Evolutionary conservation across 805 yeast species (phyloP), one percentile per base, ranked within the genome.

Genomic region (Starmerella floricola): DNA sequence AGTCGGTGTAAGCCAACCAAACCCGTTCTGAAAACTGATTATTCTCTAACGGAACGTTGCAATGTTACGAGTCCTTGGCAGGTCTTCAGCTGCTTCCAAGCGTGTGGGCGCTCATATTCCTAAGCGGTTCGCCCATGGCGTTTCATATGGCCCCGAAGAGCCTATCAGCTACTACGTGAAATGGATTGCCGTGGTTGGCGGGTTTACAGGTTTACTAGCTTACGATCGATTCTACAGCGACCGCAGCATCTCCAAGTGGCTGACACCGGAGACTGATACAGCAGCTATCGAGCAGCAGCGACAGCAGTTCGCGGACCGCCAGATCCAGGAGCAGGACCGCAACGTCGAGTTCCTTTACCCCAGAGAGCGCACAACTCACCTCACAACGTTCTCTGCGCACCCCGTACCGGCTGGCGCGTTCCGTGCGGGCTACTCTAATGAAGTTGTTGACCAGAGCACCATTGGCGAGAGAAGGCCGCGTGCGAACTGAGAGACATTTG

Each of bases 391-490:
- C 42, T 40, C 54, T 18, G 38, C 51, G 23, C 46, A 48, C 36
- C 63, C 63, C 4, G 61, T 59, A 33, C 61, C 62, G 27, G 55
- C 40, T 12, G 54, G 53, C 3, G 42, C 54, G 8, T 44, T 44
- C 41, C 52, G 63, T 12, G 53, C 54, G 18, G 45, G 48, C 34
- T 51, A 51, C 41, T 39, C 54, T 3, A 53, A 52, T 33, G 44
- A 46, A 11, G 49, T 49, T 12, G 32, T 55, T 23, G 59, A 56
- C 30, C 37, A 48, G 29, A 45, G 44, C 15, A 31, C 36, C 12
- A 31, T 59, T 12, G 51, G 49, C 31, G 60, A 53, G 50, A 55
- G 63, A 33, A 49, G 61, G 17, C 55, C 56, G 13, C 57, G 58
- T 17, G 42, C 57, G 6, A 17, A 40, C 35, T 20, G 10, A 23